Conservation (phyloP, 257 asterid genomes). For the Lithospermum erythrorhizon region DNA sequence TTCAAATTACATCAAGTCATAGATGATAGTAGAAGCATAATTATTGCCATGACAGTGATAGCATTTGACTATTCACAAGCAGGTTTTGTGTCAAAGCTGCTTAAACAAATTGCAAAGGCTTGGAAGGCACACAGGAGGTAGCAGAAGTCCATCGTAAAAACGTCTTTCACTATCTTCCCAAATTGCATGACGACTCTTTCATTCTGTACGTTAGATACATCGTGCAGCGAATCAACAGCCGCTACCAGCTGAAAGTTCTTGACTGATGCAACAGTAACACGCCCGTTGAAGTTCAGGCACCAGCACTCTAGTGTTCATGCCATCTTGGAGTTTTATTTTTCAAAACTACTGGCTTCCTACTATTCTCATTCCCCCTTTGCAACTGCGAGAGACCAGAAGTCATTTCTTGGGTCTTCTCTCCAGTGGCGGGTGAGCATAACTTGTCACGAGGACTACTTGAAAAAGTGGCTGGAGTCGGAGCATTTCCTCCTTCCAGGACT, state of each 20-base stretch:
- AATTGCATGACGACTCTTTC: slow-evolving; percentile 56
- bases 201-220: slow-evolving; percentile 31
- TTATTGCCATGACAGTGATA: background rate
- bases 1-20: background rate
- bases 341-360: slow-evolving; percentile 28
- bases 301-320: slow-evolving; percentile 68
- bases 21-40: too few species aligned
- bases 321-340: slow-evolving; percentile 57
- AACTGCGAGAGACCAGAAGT: slow-evolving; percentile 10
- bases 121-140: slow-evolving; percentile 66
- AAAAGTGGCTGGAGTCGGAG: slow-evolving; percentile 35
- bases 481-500: slow-evolving; percentile 26
- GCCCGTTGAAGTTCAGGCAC: slow-evolving; percentile 64
- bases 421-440: slow-evolving; percentile 9
- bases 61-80: slow-evolving; percentile 39
- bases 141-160: slow-evolving; percentile 62
- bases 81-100: slow-evolving; percentile 64
- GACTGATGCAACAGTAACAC: slow-evolving; percentile 67
- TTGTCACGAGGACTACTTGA: slow-evolving; percentile 10
- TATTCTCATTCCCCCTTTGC: slow-evolving; percentile 9
- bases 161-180: slow-evolving; percentile 60
- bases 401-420: slow-evolving; percentile 12
- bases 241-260: slow-evolving; percentile 72
- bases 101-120: slow-evolving; percentile 58
- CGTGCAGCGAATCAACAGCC: slow-evolving; percentile 23